Conservation (phyloP, 805 yeast genomes). For the Yamadazyma ubonensis region DNA sequence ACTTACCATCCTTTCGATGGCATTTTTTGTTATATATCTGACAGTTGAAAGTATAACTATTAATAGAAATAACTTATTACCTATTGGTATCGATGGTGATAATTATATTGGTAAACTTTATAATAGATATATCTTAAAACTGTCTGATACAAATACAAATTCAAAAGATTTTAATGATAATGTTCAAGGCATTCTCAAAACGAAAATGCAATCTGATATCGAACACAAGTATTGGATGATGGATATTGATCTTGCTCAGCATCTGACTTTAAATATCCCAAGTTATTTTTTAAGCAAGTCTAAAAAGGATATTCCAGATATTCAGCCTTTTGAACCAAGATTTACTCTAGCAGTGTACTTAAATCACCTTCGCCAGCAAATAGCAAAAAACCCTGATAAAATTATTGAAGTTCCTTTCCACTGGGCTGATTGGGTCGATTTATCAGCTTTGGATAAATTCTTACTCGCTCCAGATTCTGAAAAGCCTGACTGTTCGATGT, state of each 20-base stretch:
- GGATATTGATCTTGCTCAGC: conserved; percentile 14
- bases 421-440: conserved; percentile 58
- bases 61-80: background rate
- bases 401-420: conserved; percentile 40
- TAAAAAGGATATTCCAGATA: conserved; percentile 17
- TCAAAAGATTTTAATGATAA: conserved; percentile 14
- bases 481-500: conserved; percentile 41
- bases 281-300: conserved; percentile 10
- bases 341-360: conserved; percentile 28
- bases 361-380: conserved; percentile 13
- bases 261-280: conserved; percentile 12
- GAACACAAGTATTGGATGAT: conserved; percentile 27
- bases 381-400: conserved; percentile 2
- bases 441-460: conserved; percentile 40
- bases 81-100: background rate
- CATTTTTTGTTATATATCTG: background rate
- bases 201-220: conserved; percentile 19
- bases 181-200: conserved; percentile 17
- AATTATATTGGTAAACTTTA: conserved; percentile 15
- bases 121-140: conserved; percentile 5
- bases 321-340: conserved; percentile 33
- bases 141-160: background rate
- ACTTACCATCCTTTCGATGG: conserved; percentile 2
- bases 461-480: conserved; percentile 22
- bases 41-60: conserved; percentile 4